Base-by-base conservation (phyloP, 2,329 filamentous ascomycete genomes). In the Colletotrichum truncatum region DNA sequence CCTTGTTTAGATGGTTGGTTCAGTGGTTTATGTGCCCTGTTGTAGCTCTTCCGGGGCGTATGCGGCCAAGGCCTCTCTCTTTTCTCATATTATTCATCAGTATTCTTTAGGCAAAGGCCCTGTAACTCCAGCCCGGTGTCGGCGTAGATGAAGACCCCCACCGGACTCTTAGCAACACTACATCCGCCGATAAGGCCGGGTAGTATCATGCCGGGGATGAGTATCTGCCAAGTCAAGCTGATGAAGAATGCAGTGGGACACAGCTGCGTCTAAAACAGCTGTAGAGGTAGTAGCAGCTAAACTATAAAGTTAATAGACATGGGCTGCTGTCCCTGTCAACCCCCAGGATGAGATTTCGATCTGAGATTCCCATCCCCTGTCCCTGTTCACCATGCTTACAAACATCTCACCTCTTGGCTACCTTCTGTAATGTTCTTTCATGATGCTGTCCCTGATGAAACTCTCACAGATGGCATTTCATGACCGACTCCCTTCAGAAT, bases 101-200 rank as follows among this genome's bases (percentile, higher is more conserved):
- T 49, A 25, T 16, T 34, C 39, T 4, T 41, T 14, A 26, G 32
- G 25, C 36, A 25, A 3, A 8, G 21, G 9, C 25, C 23, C n/a
- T 14, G 38, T 16, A 30, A 32, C 28, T 30, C 57, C 57, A 58
- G 57, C 57, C 49, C 63, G 57, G 57, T 66, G 57, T 63, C 63
- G 63, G 57, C 63, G 23, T 34, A 36, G 18, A 11, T 5, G 39
- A 12, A 38, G 16, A 23, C 18, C 23, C 49, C 30, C 61, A 46
- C 30, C 61, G 39, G n/a, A 34, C 18, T 18, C n/a, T 30, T 28
- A 10, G 25, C n/a, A n/a, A 26, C 10, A 18, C 14, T 34, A n/a
- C n/a, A n/a, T 49, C 46, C 21, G 46, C 46, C 46, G 46, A 32
- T 49, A 49, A 49, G 46, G 26, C 46, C 46, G 46, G 26, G n/a